A percentile compares a stretch with the other conserved stretches of the same genome.
phyloP scores from a whole-genome alignment of 2,329 filamentous ascomycete species.

The Cephalotrichum gorgonifer region DNA sequence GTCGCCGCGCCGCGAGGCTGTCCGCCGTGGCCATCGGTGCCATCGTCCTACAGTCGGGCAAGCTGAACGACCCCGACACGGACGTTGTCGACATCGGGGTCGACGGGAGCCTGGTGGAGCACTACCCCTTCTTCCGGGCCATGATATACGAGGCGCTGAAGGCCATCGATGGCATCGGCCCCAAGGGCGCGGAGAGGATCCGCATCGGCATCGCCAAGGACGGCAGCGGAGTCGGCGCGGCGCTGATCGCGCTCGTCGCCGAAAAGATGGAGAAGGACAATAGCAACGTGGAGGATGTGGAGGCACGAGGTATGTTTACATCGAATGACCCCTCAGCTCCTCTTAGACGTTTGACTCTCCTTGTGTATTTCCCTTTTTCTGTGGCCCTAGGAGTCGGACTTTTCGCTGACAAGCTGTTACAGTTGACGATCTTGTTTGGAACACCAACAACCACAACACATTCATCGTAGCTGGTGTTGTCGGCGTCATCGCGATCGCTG shows the following conservation, averaged over 20 bases:
- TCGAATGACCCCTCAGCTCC: not conserved
- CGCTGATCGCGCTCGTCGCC: conserved; percentile 85
- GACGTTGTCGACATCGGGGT: conserved; percentile 83
- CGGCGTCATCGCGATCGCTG: conserved; percentile 26
- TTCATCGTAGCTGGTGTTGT: conserved; percentile 22
- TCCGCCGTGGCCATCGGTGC: conserved; percentile 82
- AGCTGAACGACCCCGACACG: conserved; percentile 52
- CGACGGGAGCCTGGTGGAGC: conserved; percentile 88
- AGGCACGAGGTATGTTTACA: not conserved
- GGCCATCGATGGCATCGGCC: conserved; percentile 67
- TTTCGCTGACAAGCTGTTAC: conserved; percentile 9
- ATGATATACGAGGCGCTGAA: conserved; percentile 77
- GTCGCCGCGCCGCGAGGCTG: conserved; percentile 76
- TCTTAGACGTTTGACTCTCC: not conserved
- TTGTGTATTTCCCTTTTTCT: conserved; percentile 1
- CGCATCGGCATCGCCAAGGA: conserved; percentile 96
- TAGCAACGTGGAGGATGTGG: not conserved
- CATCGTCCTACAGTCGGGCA: conserved; percentile 70
- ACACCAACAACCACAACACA: too few relatives aligned
- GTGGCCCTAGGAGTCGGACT: not conserved
- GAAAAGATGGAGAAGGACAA: conserved; percentile 49
- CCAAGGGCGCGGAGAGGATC: conserved; percentile 70
- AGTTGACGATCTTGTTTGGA: conserved; percentile 19
- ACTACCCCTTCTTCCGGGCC: conserved; percentile 86
- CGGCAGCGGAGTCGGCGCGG: conserved; percentile 68